Evolutionary conservation across 2,329 filamentous ascomycete genomes (phyloP).

Genomic region (Chrysosporium keratinophilum): DNA sequence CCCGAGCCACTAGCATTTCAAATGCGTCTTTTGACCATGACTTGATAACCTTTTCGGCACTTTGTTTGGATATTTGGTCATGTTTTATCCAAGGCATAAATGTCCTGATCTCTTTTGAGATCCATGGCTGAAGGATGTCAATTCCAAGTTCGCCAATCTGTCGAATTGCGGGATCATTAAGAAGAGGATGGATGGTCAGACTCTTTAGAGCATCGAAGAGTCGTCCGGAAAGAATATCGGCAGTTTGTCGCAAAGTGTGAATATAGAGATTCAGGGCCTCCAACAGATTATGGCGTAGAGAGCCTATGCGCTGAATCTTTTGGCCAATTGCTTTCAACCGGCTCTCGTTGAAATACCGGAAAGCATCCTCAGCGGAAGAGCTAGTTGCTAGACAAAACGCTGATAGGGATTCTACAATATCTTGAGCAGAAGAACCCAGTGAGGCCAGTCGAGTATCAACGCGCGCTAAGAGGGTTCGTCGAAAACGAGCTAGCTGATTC

Average conservation of each 20-base stretch:
- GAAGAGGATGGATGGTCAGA: constrained; percentile 59
- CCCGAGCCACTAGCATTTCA: constrained; percentile 50
- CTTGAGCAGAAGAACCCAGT: constrained; percentile 34
- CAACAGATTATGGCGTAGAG: constrained; percentile 45
- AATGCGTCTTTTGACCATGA: constrained; percentile 55
- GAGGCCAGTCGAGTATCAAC: constrained; percentile 47
- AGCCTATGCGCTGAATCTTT: constrained; percentile 44
- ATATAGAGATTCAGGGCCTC: constrained; percentile 63
- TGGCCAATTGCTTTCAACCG: constrained; percentile 58
- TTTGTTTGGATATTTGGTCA: constrained; percentile 57
- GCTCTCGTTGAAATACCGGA: constrained; percentile 67
- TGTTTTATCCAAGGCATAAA: constrained; percentile 83
- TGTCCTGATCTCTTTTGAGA: constrained; percentile 67
- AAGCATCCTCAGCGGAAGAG: constrained; percentile 65
- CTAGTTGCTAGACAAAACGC: constrained; percentile 75
- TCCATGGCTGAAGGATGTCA: constrained; percentile 69
- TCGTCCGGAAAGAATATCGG: constrained; percentile 61
- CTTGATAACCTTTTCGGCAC: constrained; percentile 51
- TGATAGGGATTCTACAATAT: constrained; percentile 61
- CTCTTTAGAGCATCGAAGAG: constrained; percentile 58
- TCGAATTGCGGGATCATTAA: constrained; percentile 60
- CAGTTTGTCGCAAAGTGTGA: constrained; percentile 65
- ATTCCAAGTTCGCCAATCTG: constrained; percentile 60
- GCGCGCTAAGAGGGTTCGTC: constrained; percentile 54
- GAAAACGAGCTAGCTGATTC: constrained; percentile 52